Evolutionary conservation across 2,329 filamentous ascomycete genomes (phyloP), one percentile per base, ranked within the genome.

Genomic region (Paecilomyces dactylethromorphus): DNA sequence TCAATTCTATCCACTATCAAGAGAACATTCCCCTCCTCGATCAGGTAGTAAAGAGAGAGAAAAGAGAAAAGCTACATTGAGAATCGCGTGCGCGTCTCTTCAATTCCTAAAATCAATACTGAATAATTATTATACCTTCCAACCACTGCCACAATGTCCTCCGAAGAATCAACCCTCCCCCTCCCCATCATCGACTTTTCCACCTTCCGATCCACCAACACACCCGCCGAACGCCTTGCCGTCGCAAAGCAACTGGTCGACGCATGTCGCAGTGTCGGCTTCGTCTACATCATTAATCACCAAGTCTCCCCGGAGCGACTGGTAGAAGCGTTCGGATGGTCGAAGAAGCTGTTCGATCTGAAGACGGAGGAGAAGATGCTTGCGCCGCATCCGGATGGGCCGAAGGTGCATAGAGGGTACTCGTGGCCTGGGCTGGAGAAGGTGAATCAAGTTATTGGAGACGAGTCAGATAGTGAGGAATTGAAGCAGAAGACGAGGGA

Each of bases 381-480:
- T 51, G 78, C 77, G 2, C 76, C 76, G 2, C 77, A 79, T 65
- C 76, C 78, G 5, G 66, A 72, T 13, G 78, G 78, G 2, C 74
- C 74, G 22, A 69, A 66, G 24, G 73, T 79, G 1, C 79, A 82
- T 63, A 73, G 80, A 31, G 80, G 80, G 32, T 82, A 82, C 62
- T 81, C 78, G 1, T 78, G 77, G 71, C 78, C 78, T 0, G 79
- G 79, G 0, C 61, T 78, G 50, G 79, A 82, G 65, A 80, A 81
- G 62, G 78, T 79, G 5, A 78, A 76, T 7, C 76, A 77, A 59
- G 74, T 74, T 12, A 71, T 77, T n/a, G 58, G 55, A 3, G 63
- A 64, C 10, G 74, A 75, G n/a, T 68, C 64, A 55, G 70, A 71
- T 2, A 72, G 78, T 33, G 69, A 75, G 18, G 68, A 71, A 8